Conservation (phyloP, 805 yeast species). For the Pichia heedii region DNA sequence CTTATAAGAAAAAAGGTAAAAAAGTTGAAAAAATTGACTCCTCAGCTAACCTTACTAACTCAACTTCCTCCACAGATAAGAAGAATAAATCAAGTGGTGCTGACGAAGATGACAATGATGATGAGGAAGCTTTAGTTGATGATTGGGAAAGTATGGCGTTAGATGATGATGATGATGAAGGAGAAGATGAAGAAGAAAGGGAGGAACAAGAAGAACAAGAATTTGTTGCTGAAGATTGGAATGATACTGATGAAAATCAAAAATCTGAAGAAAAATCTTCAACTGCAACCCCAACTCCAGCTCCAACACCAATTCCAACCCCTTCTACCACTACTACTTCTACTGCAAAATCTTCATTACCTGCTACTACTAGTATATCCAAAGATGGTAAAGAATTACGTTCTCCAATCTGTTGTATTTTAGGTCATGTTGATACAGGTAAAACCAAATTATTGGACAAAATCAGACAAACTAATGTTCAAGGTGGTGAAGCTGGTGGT, state of each 20-base stretch:
- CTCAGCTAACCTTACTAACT: constrained; percentile 4
- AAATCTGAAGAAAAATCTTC: constrained; percentile 13
- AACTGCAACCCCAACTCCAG: constrained; percentile 20
- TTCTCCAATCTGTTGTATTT: constrained; percentile 97
- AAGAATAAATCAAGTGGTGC: background rate
- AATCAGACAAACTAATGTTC: constrained; percentile 97
- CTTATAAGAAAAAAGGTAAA: constrained; percentile 45
- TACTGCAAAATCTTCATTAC: constrained; percentile 18
- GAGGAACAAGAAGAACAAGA: constrained; percentile 27
- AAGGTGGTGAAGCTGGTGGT: constrained; percentile 99
- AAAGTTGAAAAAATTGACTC: constrained; percentile 14
- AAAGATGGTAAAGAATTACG: constrained; percentile 50
- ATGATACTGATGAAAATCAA: constrained; percentile 18
- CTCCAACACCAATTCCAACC: constrained; percentile 7
- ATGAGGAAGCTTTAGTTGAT: constrained; percentile 46
- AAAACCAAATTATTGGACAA: constrained; percentile 94
- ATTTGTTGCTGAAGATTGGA: constrained; percentile 25
- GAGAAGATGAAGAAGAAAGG: constrained; percentile 28
- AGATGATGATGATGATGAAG: constrained; percentile 40
- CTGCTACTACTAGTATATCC: constrained; percentile 14
- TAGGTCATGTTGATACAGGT: constrained; percentile 99
- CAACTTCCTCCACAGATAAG: background rate
- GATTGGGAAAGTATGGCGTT: constrained; percentile 78
- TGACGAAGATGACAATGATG: constrained; percentile 30
- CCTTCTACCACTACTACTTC: constrained; percentile 3